Base-by-base conservation (phyloP, 257 asterid genomes). In the Gynochthodes officinalis region DNA sequence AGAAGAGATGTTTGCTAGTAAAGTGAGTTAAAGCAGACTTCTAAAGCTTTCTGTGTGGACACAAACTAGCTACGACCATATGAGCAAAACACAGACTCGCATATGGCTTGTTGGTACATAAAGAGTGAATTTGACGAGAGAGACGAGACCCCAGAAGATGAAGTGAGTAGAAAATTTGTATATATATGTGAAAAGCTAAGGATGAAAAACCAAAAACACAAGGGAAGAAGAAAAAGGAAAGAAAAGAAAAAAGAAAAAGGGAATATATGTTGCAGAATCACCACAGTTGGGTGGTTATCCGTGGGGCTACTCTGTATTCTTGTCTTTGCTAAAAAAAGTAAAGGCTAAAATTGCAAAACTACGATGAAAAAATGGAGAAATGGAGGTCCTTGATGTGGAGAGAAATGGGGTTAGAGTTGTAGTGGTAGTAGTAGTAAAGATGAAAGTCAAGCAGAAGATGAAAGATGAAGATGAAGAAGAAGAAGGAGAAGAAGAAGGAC, bases 1-100 rank as follows among this genome's bases (percentile, higher is more conserved):
- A 81, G 71, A 77, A 77, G 81, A 76, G 75, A 76, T 40, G 58
- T 59, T 54, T 58, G 42, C 71, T 73, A 42, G 58, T 46, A 73
- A 54, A 64, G 64, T 33, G 71, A 63, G 53, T 73, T 64, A 61
- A 73, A 64, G 70, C 33, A 49, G 50, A 46, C 43, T 53, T 52
- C 63, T 43, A 73, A 64, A 73, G 72, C 70, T 63, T 72, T 42
- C 28, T 16, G 40, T 27, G 33, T 7, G 42, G 27, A 71, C 44
- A 13, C 64, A 27, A 23, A 10, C 4, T 4, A n/a, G n/a, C 4
- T 4, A 55, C 15, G 7, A n/a, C 11, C 25, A 4, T 10, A 42
- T 0, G 30, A 44, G 43, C 37, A 71, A 39, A 32, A 37, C 69
- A 46, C 60, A 32, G 33, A 19, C 37, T 0, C 32, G n/a, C 12